Evolutionary conservation across 495 filamentous ascomycete genomes (phyloP).

Genomic region (Aspergillus olivimuriae): DNA sequence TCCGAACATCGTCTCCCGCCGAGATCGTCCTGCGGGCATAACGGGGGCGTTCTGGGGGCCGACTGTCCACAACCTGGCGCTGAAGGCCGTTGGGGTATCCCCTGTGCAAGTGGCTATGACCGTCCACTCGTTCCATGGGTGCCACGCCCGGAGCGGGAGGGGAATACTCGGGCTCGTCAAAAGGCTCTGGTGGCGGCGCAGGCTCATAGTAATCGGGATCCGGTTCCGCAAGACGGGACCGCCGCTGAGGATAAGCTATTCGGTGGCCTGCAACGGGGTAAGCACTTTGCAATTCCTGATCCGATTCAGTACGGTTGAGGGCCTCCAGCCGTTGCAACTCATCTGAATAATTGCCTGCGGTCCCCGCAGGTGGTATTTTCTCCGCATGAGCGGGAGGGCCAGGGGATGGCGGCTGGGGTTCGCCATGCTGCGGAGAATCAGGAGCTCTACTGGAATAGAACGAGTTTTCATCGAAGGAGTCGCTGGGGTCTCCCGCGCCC

Average conservation of each 20-base stretch:
- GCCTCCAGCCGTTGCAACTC: conserved; percentile 45
- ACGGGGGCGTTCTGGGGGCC: conserved; percentile 16
- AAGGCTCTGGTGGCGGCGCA: conserved; percentile 19
- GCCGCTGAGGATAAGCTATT: conserved; percentile 25
- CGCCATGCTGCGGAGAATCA: conserved; percentile 37
- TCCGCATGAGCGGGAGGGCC: conserved; percentile 18
- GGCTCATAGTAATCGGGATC: conserved; percentile 15
- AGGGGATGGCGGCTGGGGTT: conserved; percentile 26
- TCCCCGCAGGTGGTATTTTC: conserved; percentile 17
- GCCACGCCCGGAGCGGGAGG: conserved; percentile 39
- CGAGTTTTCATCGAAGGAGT: conserved; percentile 88
- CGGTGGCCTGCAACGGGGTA: conserved; percentile 39
- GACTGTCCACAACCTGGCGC: conserved; percentile 13
- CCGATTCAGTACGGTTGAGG: conserved; percentile 37
- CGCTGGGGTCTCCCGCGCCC: conserved; percentile 52
- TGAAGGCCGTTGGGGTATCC: conserved; percentile 13
- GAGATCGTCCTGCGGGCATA: conserved; percentile 20
- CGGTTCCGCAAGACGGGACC: conserved; percentile 15
- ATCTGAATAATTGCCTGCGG: conserved; percentile 33
- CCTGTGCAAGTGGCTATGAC: conserved; percentile 17
- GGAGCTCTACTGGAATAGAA: conserved; percentile 82
- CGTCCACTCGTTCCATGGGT: conserved; percentile 23
- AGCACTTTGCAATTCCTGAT: conserved; percentile 44
- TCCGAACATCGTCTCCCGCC: conserved; percentile 32
- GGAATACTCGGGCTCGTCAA: conserved; percentile 46